A percentile compares a stretch with the other conserved stretches of the same genome.
These are phyloP conservation scores for Prunella vulgaris DNA, from an alignment of 257 asterid species.

Conservation along the genomic window DNA sequence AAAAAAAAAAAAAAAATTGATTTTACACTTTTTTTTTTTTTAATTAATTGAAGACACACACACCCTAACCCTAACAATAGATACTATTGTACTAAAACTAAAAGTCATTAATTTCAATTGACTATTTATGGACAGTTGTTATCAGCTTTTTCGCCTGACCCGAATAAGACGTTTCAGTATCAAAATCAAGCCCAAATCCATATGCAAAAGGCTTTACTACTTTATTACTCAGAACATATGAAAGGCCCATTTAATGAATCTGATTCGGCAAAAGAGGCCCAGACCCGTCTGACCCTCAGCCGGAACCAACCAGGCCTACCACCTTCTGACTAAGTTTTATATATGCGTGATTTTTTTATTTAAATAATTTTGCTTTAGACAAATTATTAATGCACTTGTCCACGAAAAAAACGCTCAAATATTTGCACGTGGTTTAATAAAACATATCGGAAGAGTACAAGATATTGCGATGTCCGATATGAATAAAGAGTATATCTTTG, in stretches of 20 bases:
- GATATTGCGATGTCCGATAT: no score
- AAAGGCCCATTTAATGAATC: constrained; percentile 18
- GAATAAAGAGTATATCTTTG: no score
- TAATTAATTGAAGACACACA: no score
- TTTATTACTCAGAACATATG: background rate
- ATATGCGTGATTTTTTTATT: background rate
- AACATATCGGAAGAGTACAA: no score
- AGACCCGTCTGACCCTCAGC: constrained; percentile 12
- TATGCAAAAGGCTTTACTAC: background rate
- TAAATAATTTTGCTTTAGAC: background rate
- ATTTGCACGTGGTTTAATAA: no score
- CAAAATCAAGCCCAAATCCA: constrained; percentile 16
- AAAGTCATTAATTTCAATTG: constrained; percentile 11
- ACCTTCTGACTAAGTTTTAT: background rate
- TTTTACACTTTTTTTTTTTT: no score
- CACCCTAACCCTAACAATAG: no score
- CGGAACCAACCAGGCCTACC: constrained; percentile 23
- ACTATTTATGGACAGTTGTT: background rate
- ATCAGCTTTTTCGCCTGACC: constrained; percentile 7
- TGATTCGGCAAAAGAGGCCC: no score
- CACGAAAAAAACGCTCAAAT: no score
- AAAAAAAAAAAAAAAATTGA: no score
- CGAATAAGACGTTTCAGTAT: background rate
- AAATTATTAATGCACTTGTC: no score
- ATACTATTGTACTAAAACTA: no score